These are phyloP conservation scores for Botryosphaeria dothidea DNA, from an alignment of 2,329 filamentous ascomycete species.

Conservation along the genomic window DNA sequence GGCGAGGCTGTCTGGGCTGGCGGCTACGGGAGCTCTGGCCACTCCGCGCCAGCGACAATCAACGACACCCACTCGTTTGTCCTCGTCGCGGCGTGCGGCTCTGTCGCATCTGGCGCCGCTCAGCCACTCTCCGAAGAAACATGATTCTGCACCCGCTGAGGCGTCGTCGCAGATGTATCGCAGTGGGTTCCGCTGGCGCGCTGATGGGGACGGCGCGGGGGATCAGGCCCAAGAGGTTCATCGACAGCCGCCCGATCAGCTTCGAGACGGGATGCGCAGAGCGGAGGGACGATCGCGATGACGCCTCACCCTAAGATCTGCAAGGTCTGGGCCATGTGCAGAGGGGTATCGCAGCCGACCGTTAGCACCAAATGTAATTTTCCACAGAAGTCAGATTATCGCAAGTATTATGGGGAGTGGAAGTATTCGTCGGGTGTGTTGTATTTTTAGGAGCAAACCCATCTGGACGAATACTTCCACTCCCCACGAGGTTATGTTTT, in stretches of 20 bases:
- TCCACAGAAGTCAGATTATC: no score
- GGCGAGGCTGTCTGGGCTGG: not conserved
- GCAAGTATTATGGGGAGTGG: no score
- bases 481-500: no score
- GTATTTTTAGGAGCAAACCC: no score
- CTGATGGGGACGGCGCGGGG: conserved; percentile 2
- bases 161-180: conserved; percentile 14
- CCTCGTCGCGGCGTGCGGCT: not conserved
- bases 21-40: conserved; percentile 13
- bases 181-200: conserved; percentile 11
- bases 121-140: conserved; percentile 13
- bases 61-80: conserved; percentile 12
- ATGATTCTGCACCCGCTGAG: conserved; percentile 9
- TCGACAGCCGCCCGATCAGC: not conserved
- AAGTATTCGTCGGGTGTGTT: no score
- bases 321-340: not conserved
- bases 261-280: not conserved
- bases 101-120: conserved; percentile 17
- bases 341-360: no score
- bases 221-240: not conserved
- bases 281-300: not conserved
- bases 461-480: no score
- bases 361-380: no score
- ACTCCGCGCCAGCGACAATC: not conserved
- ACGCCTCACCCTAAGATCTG: not conserved